A percentile compares a stretch with the other conserved stretches of the same genome.
phyloP scores from a whole-genome alignment of 2,329 filamentous ascomycete genomes.

The Epichloe scottii region DNA sequence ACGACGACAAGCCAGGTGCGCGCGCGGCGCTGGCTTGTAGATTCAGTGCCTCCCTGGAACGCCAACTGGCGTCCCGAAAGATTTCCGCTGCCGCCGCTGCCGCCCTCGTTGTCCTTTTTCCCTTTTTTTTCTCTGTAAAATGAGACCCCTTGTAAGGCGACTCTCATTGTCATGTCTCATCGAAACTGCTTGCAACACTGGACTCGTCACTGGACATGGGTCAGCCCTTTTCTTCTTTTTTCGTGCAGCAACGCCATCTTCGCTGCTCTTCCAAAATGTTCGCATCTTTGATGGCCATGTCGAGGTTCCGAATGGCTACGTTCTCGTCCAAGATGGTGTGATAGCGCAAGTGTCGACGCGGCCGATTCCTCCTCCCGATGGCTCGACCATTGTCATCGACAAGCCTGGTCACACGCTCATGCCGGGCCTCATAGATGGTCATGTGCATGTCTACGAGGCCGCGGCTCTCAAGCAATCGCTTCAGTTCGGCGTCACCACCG shows the following conservation, averaged over 20 bases:
- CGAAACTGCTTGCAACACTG: neutral
- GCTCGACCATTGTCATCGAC: slow-evolving; percentile 18
- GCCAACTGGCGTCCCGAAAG: too few species aligned
- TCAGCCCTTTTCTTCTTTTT: neutral
- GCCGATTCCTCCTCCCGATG: slow-evolving; percentile 7
- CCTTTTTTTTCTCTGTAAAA: neutral
- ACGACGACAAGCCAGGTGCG: neutral
- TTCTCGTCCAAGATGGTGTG: slow-evolving; percentile 27
- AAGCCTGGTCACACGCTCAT: slow-evolving; percentile 33
- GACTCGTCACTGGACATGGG: slow-evolving; percentile 1
- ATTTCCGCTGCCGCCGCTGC: too few species aligned
- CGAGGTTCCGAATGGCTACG: slow-evolving; percentile 25
- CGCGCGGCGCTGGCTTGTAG: neutral
- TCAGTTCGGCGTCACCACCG: slow-evolving; percentile 37
- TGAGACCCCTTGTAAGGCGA: neutral
- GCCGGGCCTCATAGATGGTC: slow-evolving; percentile 37
- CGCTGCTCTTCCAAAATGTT: slow-evolving; percentile 14
- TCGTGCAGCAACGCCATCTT: neutral
- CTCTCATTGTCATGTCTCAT: neutral
- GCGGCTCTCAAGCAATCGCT: slow-evolving; percentile 29
- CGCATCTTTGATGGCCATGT: slow-evolving; percentile 34
- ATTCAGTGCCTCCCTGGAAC: neutral
- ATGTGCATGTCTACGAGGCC: slow-evolving; percentile 32
- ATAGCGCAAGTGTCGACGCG: slow-evolving; percentile 18
- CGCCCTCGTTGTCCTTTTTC: too few species aligned